A percentile compares a stretch with the other conserved stretches of the same genome.
Evolutionary conservation across 225 moss, liverwort and hornwort species (phyloP).

Genomic region (Pleurozium schreberi): DNA sequence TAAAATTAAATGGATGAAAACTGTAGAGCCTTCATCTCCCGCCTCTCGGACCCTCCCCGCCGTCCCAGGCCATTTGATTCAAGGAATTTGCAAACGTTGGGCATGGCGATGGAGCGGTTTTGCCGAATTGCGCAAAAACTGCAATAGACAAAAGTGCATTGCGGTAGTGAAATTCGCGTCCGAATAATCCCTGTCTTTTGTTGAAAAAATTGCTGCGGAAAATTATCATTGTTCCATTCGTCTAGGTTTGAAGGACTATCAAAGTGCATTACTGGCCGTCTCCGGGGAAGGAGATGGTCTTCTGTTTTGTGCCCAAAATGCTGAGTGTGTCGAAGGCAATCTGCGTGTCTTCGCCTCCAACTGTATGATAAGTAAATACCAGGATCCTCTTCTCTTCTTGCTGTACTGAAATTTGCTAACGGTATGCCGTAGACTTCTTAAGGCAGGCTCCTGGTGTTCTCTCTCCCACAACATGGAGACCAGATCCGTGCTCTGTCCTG

Average conservation of each 20-base stretch:
- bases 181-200: too few species aligned
- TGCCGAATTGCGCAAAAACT: background rate
- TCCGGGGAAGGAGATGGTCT: background rate
- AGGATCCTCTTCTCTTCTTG: background rate
- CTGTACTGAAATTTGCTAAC: background rate
- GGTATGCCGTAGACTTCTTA: background rate
- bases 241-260: background rate
- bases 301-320: background rate
- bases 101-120: background rate
- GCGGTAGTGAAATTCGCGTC: background rate
- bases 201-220: background rate
- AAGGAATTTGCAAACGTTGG: background rate
- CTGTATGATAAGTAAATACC: background rate
- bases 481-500: constrained; percentile 35
- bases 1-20: background rate
- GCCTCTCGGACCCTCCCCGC: background rate
- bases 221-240: background rate
- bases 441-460: background rate
- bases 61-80: background rate
- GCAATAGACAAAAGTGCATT: background rate
- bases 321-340: constrained; percentile 11
- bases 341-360: background rate
- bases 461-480: constrained; percentile 16
- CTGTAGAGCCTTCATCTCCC: background rate
- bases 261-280: background rate